phyloP scores from a whole-genome alignment of 2,329 filamentous ascomycete genomes.

The Phialophora tarda region DNA sequence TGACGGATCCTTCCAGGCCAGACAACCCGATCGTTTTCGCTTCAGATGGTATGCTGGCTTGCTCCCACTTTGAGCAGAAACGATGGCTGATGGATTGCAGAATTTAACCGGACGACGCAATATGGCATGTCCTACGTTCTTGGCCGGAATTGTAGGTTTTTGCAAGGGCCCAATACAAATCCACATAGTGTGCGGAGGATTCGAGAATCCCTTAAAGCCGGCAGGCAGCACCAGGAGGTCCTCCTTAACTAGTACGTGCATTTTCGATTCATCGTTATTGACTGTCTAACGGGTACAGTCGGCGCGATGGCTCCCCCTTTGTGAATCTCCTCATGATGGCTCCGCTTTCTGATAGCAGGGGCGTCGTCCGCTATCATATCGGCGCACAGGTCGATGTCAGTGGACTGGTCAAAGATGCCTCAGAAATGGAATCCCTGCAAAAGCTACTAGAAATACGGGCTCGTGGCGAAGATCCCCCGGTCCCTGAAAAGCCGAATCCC shows the following conservation, averaged over 20 bases:
- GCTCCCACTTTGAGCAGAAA: neutral
- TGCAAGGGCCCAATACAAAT: conserved; percentile 76
- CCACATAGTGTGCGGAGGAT: conserved; percentile 66
- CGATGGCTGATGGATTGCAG: conserved; percentile 47
- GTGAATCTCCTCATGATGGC: conserved; percentile 79
- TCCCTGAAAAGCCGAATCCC: conserved; percentile 36
- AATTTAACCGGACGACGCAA: conserved; percentile 75
- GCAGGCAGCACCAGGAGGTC: conserved; percentile 74
- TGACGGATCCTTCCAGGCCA: conserved; percentile 73
- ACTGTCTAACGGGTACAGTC: conserved; percentile 47
- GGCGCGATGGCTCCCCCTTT: conserved; percentile 76
- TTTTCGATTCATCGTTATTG: no score
- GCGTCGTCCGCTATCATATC: conserved; percentile 70
- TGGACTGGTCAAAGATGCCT: conserved; percentile 69
- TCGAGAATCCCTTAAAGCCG: conserved; percentile 63
- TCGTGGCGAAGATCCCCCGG: conserved; percentile 42
- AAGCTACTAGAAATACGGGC: conserved; percentile 50
- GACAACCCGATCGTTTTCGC: conserved; percentile 81
- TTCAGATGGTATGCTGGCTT: conserved; percentile 64
- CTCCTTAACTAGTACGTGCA: conserved; percentile 72
- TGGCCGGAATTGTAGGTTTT: conserved; percentile 77
- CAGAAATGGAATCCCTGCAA: conserved; percentile 67
- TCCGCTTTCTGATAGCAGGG: conserved; percentile 70
- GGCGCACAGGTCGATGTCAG: conserved; percentile 76
- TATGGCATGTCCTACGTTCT: conserved; percentile 76